phyloP scores from a whole-genome alignment of 495 filamentous ascomycete genomes.

The Glarea lozoyensis region DNA sequence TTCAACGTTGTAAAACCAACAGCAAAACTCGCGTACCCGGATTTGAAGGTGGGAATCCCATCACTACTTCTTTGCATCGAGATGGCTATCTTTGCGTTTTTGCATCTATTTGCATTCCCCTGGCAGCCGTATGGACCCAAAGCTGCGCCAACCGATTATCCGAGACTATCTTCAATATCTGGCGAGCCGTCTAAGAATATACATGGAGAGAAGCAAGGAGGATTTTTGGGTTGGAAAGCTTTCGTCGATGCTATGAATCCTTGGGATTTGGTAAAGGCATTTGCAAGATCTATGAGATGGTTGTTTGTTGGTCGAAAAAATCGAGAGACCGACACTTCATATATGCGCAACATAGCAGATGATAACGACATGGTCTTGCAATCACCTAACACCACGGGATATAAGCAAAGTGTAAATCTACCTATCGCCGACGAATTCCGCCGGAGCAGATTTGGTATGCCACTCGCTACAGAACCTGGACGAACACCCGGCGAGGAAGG shows the following conservation, averaged over 20 bases:
- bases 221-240: slow-evolving; percentile 52
- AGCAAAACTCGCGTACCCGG: slow-evolving; percentile 52
- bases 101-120: slow-evolving; percentile 80
- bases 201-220: slow-evolving; percentile 35
- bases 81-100: slow-evolving; percentile 72
- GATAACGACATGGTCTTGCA: slow-evolving; percentile 26
- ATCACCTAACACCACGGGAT: slow-evolving; percentile 17
- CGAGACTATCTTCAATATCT: slow-evolving; percentile 16
- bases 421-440: slow-evolving; percentile 36
- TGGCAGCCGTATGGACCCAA: slow-evolving; percentile 56
- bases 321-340: slow-evolving; percentile 36
- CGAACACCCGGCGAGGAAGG: slow-evolving; percentile 27
- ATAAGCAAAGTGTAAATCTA: slow-evolving; percentile 27
- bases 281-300: slow-evolving; percentile 72
- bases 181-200: slow-evolving; percentile 45
- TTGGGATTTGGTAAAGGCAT: slow-evolving; percentile 74
- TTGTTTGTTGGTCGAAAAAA: slow-evolving; percentile 60
- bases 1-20: slow-evolving; percentile 52
- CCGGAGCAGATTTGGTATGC: slow-evolving; percentile 27
- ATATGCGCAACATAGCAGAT: slow-evolving; percentile 21
- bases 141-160: slow-evolving; percentile 26
- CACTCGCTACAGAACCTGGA: neutral
- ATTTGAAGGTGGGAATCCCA: slow-evolving; percentile 76
- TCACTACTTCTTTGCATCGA: slow-evolving; percentile 74
- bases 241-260: slow-evolving; percentile 70